Conservation (phyloP, 2,329 filamentous ascomycete species). For the Lachnellula willkommii region DNA sequence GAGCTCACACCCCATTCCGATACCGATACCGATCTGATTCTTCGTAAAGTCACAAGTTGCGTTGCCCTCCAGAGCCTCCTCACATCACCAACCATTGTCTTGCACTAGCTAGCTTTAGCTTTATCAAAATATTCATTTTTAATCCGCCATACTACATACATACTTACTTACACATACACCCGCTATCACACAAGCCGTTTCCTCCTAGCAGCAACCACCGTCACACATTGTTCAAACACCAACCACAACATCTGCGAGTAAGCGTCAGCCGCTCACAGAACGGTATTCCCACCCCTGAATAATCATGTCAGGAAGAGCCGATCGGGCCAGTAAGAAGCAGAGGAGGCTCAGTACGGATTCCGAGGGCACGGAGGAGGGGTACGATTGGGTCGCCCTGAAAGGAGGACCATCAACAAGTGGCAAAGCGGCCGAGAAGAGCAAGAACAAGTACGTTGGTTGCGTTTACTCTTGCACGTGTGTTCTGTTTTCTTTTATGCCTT, state of each 20-base stretch:
- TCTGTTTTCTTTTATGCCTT: background rate
- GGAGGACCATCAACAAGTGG: conserved; percentile 3
- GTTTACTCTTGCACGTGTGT: background rate
- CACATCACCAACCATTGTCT: no score
- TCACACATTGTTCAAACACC: background rate
- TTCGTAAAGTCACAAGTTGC: no score
- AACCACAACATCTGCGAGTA: conserved; percentile 2
- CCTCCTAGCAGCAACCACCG: background rate
- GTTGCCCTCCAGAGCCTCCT: no score
- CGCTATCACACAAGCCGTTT: background rate
- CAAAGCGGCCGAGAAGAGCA: conserved; percentile 4
- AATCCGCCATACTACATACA: no score
- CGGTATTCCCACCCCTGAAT: background rate
- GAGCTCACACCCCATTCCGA: no score
- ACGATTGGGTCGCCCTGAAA: conserved; percentile 20
- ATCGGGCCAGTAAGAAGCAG: conserved; percentile 25
- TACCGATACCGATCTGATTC: no score
- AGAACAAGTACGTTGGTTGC: conserved; percentile 2
- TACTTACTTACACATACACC: no score
- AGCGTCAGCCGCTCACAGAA: conserved; percentile 4
- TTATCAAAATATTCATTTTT: no score
- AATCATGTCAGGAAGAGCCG: conserved; percentile 22
- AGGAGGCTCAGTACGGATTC: conserved; percentile 29
- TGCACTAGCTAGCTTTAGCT: no score
- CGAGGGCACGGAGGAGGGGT: conserved; percentile 24